Evolutionary conservation across 441 rosid genomes (phyloP), one percentile per base, ranked within the genome.

Genomic region (Iberis amara): DNA sequence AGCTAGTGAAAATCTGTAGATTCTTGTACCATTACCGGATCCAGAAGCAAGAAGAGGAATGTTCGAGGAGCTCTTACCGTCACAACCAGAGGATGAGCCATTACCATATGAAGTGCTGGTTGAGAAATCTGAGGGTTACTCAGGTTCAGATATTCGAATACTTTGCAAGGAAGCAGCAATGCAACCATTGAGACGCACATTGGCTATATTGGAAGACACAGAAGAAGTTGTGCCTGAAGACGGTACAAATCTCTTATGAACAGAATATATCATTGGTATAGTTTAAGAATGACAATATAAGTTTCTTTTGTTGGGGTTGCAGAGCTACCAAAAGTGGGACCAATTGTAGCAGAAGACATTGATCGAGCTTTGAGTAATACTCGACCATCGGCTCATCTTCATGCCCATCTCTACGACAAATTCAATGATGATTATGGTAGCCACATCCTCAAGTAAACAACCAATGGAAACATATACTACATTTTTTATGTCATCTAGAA

Each of bases 111-210:
- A 87, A 65, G 27, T 78, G 30, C 59, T 91, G 61, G 90, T 83
- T 24, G 87, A 83, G 62, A 81, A 60, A 54, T 75, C 89, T 1
- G 91, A 75, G 64, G 91, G 98, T 24, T 91, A 58, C 61, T 91
- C 96, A 0, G 98, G 95, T 70, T 91, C 96, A 2, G 98, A 91
- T 70, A 79, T 85, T 59, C 68, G 96, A 49, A 69, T 91, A 52
- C 74, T 91, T 51, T 85, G 94, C 68, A 91, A 91, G 79, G 96
- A 91, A 74, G 80, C 87, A 28, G 94, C 96, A 0, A 91, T 91
- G 98, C 98, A 85, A 63, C 98, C 96, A n/a, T 21, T 87, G 58
- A 73, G 96, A 64, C 91, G 96, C 39, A 45, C 87, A 39, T 75
- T 91, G 80, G 50, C 68, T 8, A 43, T 63, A 9, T 85, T 91